A percentile compares a stretch with the other conserved stretches of the same genome.
phyloP scores from a whole-genome alignment of 164 flowering plant genomes.

The Kingdonia uniflora region DNA sequence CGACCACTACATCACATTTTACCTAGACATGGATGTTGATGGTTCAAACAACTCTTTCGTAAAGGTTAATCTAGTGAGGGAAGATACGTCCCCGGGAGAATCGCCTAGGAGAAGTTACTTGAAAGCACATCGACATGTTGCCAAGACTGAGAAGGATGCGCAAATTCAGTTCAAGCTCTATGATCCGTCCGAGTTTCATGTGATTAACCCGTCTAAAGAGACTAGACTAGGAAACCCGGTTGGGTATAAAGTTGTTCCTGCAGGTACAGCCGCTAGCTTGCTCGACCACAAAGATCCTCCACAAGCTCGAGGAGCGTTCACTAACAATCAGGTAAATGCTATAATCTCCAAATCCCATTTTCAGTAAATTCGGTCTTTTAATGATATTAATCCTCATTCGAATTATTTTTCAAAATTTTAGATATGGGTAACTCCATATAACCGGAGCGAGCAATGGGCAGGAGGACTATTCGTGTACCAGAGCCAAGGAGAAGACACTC shows the following conservation, averaged over 20 bases:
- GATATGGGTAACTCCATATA: constrained; percentile 43
- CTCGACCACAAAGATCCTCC: constrained; percentile 76
- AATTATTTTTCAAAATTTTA: background rate
- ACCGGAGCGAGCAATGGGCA: constrained; percentile 40
- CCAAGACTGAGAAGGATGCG: constrained; percentile 80
- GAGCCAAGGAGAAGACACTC: constrained; percentile 35
- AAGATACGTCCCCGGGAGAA: constrained; percentile 33
- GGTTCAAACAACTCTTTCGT: constrained; percentile 74
- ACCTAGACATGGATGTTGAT: constrained; percentile 89
- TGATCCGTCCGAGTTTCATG: constrained; percentile 72
- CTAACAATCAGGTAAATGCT: constrained; percentile 52
- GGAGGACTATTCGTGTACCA: constrained; percentile 25
- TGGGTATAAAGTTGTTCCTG: constrained; percentile 80
- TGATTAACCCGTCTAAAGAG: constrained; percentile 51
- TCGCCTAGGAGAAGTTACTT: constrained; percentile 66
- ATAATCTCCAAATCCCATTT: too few species aligned
- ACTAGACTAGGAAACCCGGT: constrained; percentile 69
- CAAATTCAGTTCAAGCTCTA: constrained; percentile 56
- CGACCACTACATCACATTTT: constrained; percentile 74
- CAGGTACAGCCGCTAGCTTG: constrained; percentile 68
- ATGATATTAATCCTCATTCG: too few species aligned
- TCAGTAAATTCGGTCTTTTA: too few species aligned
- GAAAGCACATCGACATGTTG: constrained; percentile 39
- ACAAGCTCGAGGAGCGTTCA: constrained; percentile 62
- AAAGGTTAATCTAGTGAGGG: constrained; percentile 44